Percentiles rank a stretch among this genome's conserved stretches.
Evolutionary conservation across 169 alveolate species (phyloP).

Genomic region (Cystoisospora suis): DNA sequence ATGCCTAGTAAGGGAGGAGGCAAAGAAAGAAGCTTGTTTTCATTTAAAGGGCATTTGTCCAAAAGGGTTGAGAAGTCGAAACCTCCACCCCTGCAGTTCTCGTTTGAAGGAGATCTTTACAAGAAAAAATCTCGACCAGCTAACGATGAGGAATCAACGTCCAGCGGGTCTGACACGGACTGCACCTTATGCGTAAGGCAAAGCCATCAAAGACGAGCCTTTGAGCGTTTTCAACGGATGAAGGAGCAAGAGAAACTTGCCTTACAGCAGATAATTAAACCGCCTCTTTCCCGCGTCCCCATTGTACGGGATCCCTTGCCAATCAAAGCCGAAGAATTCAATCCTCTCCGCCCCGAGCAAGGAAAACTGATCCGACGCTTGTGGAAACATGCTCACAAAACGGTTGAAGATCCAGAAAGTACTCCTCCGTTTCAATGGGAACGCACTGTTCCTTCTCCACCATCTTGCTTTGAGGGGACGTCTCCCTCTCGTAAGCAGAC

Average conservation of each 20-base stretch:
- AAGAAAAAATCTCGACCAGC: too few relatives aligned
- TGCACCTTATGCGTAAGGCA: neutral
- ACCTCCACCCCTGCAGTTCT: too few relatives aligned
- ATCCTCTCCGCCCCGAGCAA: neutral
- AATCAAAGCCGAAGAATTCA: neutral
- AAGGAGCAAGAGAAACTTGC: neutral
- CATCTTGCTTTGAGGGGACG: too few relatives aligned
- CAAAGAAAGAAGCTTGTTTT: too few relatives aligned
- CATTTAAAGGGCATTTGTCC: too few relatives aligned
- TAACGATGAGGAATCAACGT: neutral
- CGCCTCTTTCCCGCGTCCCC: slow-evolving; percentile 1
- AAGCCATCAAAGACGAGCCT: neutral
- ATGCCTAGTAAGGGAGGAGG: too few relatives aligned
- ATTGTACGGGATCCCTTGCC: slow-evolving; percentile 14
- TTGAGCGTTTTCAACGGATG: neutral
- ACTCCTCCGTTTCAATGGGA: slow-evolving; percentile 1
- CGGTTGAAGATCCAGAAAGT: neutral
- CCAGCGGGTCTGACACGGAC: slow-evolving; percentile 7
- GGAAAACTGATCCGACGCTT: neutral
- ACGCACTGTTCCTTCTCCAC: too few relatives aligned
- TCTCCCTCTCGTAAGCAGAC: too few relatives aligned
- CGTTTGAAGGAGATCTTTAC: too few relatives aligned
- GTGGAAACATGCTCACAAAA: slow-evolving; percentile 6
- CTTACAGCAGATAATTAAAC: neutral
- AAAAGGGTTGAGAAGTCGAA: too few relatives aligned